A percentile compares a stretch with the other conserved stretches of the same genome.
Conservation (phyloP, 495 filamentous ascomycete genomes). For the Thermothielavioides terrestris region DNA sequence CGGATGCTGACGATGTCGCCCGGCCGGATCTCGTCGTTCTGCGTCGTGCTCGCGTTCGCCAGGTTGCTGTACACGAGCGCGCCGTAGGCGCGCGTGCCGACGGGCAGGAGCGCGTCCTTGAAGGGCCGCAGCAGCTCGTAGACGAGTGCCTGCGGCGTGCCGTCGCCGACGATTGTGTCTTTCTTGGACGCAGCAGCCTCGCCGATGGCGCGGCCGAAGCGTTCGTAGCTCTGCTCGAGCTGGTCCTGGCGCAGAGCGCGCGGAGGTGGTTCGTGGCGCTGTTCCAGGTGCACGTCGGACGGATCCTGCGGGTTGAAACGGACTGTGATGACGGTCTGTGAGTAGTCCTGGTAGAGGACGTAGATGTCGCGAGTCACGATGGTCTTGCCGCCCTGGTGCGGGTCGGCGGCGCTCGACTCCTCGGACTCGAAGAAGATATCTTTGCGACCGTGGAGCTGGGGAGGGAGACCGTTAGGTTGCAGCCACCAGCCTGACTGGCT, state of each 20-base stretch:
- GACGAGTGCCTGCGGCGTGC: slow-evolving; percentile 65
- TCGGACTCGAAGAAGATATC: slow-evolving; percentile 80
- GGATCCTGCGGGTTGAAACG: slow-evolving; percentile 71
- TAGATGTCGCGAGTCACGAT: slow-evolving; percentile 71
- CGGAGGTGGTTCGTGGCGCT: slow-evolving; percentile 81
- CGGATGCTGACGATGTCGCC: slow-evolving; percentile 92
- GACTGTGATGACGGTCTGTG: slow-evolving; percentile 79
- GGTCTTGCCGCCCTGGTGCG: slow-evolving; percentile 52
- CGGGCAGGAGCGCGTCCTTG: slow-evolving; percentile 63
- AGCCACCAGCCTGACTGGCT: slow-evolving; percentile 74
- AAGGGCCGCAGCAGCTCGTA: slow-evolving; percentile 69
- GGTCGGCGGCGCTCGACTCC: slow-evolving; percentile 58
- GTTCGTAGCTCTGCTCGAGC: slow-evolving; percentile 71
- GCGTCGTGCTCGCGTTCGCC: slow-evolving; percentile 80
- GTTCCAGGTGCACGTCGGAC: slow-evolving; percentile 62
- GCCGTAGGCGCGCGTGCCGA: slow-evolving; percentile 82
- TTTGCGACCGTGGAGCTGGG: slow-evolving; percentile 69
- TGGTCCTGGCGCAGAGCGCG: slow-evolving; percentile 84
- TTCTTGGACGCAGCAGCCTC: slow-evolving; percentile 59
- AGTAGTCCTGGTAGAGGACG: slow-evolving; percentile 88
- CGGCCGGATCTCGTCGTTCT: slow-evolving; percentile 88
- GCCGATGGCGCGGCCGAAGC: slow-evolving; percentile 66
- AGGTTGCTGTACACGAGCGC: slow-evolving; percentile 89
- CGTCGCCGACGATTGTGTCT: slow-evolving; percentile 74
- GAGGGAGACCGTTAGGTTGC: slow-evolving; percentile 63